These are phyloP conservation scores for Diaporthe vexans DNA, from an alignment of 2,329 filamentous ascomycete genomes.

Conservation along the genomic window DNA sequence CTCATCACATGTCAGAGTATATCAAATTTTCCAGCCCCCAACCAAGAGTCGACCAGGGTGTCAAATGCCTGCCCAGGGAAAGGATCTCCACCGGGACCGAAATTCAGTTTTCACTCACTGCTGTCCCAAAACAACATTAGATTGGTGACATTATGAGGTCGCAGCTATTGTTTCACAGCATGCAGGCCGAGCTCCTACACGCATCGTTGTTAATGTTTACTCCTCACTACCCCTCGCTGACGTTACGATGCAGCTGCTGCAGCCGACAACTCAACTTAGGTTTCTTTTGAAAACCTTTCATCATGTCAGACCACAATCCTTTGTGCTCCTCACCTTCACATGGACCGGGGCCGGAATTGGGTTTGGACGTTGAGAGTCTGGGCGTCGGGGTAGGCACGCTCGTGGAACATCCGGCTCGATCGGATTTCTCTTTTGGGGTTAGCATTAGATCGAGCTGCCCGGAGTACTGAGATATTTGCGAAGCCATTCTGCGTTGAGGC, in stretches of 20 bases:
- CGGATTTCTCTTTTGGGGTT: conserved; percentile 11
- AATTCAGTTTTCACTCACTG: not conserved
- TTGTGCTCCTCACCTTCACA: not conserved
- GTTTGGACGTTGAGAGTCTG: conserved; percentile 12
- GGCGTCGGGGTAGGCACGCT: not conserved
- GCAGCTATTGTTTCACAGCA: conserved; percentile 22
- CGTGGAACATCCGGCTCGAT: not conserved
- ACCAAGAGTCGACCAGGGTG: not conserved
- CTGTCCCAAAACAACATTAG: not conserved
- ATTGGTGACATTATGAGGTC: conserved; percentile 9
- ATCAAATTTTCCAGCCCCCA: not conserved
- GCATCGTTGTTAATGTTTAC: not conserved
- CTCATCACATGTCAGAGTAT: conserved; percentile 12
- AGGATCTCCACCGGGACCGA: not conserved
- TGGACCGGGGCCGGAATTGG: conserved; percentile 3
- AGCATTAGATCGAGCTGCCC: not conserved
- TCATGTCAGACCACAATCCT: conserved; percentile 12
- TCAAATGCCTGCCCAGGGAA: not conserved
- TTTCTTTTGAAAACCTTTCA: not conserved
- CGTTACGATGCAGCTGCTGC: conserved; percentile 7
- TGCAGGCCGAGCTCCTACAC: conserved; percentile 17
- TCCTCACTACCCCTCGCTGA: conserved; percentile 27
- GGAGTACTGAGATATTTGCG: not conserved
- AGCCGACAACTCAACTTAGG: not conserved
- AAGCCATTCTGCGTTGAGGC: not conserved